These are phyloP conservation scores for Xylariaceae sp. DNA, from an alignment of 2,329 filamentous ascomycete species.

Conservation along the genomic window DNA sequence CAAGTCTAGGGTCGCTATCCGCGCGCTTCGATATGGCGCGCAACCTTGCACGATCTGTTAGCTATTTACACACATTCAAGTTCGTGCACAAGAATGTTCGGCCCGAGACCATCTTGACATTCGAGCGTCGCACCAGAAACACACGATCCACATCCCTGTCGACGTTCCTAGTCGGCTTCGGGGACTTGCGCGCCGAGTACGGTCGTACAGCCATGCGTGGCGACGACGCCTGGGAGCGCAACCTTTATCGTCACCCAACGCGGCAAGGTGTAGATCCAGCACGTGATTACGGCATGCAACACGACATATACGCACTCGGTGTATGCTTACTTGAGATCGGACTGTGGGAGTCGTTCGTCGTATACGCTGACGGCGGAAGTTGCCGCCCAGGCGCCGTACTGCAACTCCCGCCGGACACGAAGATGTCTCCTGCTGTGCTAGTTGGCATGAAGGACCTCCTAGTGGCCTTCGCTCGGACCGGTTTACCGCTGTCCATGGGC, in stretches of 20 bases:
- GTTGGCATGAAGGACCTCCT: background rate
- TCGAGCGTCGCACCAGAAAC: background rate
- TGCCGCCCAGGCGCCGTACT: background rate
- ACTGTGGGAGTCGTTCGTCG: background rate
- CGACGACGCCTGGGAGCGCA: background rate
- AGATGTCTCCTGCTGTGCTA: background rate
- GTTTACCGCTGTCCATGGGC: background rate
- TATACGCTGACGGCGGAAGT: background rate
- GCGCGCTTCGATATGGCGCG: background rate
- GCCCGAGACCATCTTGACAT: background rate
- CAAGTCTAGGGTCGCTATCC: background rate
- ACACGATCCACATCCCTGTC: background rate
- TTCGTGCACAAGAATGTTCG: background rate
- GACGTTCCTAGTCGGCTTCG: background rate
- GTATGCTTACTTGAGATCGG: background rate
- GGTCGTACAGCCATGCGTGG: background rate
- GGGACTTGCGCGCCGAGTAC: background rate
- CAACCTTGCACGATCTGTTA: background rate
- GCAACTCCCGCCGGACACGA: background rate
- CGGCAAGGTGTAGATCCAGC: background rate
- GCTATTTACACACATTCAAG: background rate
- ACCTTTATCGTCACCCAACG: background rate
- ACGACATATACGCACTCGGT: background rate
- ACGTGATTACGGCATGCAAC: background rate
- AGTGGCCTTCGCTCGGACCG: background rate